Percentiles rank a stretch among this genome's conserved stretches.
phyloP scores from a whole-genome alignment of 2,329 filamentous ascomycete species.

The Aureobasidium sp. region DNA sequence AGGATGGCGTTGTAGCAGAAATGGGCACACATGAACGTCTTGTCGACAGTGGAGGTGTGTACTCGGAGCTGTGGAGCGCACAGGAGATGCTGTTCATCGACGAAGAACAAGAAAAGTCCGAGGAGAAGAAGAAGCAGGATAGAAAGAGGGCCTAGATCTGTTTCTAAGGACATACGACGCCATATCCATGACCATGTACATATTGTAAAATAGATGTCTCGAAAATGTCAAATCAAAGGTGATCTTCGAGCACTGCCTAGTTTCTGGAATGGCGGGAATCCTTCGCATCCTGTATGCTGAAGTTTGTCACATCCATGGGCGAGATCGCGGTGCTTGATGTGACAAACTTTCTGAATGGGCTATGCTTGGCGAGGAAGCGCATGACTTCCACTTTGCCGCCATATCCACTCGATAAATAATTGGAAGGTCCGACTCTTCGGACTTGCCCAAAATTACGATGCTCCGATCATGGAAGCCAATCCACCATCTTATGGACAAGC shows the following conservation, averaged over 20 bases:
- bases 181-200: constrained; percentile 3
- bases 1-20: constrained; percentile 78
- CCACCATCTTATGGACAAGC: constrained; percentile 56
- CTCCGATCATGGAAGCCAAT: constrained; percentile 45
- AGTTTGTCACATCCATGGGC: neutral
- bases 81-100: constrained; percentile 35
- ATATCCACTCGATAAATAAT: neutral
- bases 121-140: constrained; percentile 16
- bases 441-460: neutral
- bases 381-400: neutral
- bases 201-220: neutral
- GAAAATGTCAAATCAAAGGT: neutral
- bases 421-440: neutral
- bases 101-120: constrained; percentile 20
- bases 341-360: neutral
- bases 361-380: neutral
- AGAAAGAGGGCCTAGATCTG: neutral
- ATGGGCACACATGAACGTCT: constrained; percentile 80
- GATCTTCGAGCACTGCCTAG: neutral
- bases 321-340: accelerated
- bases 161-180: neutral
- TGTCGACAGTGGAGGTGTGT: constrained; percentile 70
- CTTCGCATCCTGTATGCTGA: neutral
- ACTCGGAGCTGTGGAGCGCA: constrained; percentile 81
- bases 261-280: neutral